A percentile compares a stretch with the other conserved stretches of the same genome.
Evolutionary conservation across 108 stramenopile species (phyloP).

Genomic region (Nannochloropsis gaditana): DNA sequence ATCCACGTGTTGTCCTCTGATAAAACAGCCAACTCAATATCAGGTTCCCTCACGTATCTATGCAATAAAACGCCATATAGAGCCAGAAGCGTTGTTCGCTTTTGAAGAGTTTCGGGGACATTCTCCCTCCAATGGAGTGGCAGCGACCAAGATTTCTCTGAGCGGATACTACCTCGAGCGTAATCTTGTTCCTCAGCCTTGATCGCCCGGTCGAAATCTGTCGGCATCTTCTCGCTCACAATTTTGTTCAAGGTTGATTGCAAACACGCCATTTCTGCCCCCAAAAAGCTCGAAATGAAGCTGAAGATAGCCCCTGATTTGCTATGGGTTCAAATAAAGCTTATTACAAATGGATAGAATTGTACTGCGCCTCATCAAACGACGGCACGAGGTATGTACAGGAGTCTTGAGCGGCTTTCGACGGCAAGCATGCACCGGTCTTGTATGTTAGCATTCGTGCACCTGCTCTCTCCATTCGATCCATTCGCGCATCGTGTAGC

Average conservation of each 20-base stretch:
- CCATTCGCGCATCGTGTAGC: too few species aligned
- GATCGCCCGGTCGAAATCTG: conserved; percentile 19
- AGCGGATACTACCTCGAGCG: background rate
- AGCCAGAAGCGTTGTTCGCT: background rate
- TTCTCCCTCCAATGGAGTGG: background rate
- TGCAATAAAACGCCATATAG: background rate
- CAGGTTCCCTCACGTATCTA: background rate
- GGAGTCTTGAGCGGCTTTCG: too few species aligned
- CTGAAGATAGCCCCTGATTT: too few species aligned
- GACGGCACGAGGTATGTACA: too few species aligned
- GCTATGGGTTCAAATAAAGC: too few species aligned
- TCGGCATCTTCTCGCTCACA: background rate
- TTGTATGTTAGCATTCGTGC: too few species aligned
- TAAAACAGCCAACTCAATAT: background rate
- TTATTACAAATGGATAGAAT: too few species aligned
- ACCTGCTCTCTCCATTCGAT: too few species aligned
- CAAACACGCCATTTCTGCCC: too few species aligned
- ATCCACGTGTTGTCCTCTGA: background rate
- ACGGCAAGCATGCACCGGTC: too few species aligned
- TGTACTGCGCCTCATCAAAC: too few species aligned
- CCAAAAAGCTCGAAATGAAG: too few species aligned
- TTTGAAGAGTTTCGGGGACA: background rate
- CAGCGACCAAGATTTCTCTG: background rate
- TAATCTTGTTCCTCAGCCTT: conserved; percentile 1
- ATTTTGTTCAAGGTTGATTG: background rate